Base-by-base conservation (phyloP, 139 green algal species). In the Chlorella sp. region DNA sequence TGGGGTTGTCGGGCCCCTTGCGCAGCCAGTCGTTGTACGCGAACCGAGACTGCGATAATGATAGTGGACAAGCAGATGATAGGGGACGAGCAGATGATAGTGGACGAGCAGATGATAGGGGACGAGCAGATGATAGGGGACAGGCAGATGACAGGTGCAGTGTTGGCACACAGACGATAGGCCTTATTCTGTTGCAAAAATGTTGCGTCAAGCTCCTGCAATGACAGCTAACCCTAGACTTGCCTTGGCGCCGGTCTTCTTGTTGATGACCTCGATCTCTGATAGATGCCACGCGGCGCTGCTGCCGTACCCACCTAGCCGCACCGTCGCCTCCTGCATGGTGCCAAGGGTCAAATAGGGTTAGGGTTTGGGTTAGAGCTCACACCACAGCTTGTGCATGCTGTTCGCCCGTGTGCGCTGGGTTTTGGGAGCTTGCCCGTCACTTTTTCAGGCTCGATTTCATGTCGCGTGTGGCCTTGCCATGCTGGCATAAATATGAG, bases 1-100 rank as follows among this genome's bases (percentile, higher is more conserved):
- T 74, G 35, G 70, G 75, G 67, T 62, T 68, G 5, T 6, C 30
- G 1, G 66, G 29, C 60, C 59, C 70, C 20, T 49, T 32, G 68
- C 80, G 24, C 23, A 85, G 68, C 80, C 80, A 85, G 36, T 79
- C 68, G 26, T 78, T 68, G 63, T 82, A 80, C 31, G 73, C 60
- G 29, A 80, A 80, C n/a, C 59, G 60, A 5, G 59, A 33, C 35
- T 62, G 31, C 17, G n/a, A 31, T 36, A 17, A 42, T 36, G 5
- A 68, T 26, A 35, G 62, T 35, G 6, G 6, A 36, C 24, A n/a
- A 51, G 51, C 31, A 50, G 5, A 5, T 31, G 32, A 31, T 4
- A 49, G 20, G 17, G 2, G 17, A 31, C 31, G 31, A 3, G 24
- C 32, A 30, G 6, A 49, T 55, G 22, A 31, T 27, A 30, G 2